These are phyloP conservation scores for Alternaria hordeiaustralica DNA, from an alignment of 2,329 filamentous ascomycete genomes.

Conservation along the genomic window DNA sequence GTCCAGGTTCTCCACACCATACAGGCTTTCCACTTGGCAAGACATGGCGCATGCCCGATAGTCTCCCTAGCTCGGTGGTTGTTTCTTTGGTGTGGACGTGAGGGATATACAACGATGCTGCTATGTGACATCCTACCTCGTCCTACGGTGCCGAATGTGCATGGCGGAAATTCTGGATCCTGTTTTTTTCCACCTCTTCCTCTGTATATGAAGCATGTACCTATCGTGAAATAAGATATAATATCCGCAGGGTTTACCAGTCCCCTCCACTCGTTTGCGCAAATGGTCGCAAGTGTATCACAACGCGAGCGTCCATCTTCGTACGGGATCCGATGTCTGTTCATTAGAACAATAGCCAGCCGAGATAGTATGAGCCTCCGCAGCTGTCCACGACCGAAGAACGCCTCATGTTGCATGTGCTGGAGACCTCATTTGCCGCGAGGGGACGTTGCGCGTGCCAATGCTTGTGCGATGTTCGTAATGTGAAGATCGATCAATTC, in stretches of 20 bases:
- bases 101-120: conserved; percentile 31
- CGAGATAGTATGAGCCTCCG: conserved; percentile 36
- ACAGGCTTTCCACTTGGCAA: neutral
- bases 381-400: conserved; percentile 1
- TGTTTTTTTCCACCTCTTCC: conserved; percentile 4
- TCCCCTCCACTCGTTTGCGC: conserved; percentile 36
- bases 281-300: conserved; percentile 37
- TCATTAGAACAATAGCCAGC: conserved; percentile 39
- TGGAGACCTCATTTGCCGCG: conserved; percentile 22
- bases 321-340: conserved; percentile 30
- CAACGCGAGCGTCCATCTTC: conserved; percentile 9
- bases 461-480: conserved; percentile 34
- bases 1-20: neutral
- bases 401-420: conserved; percentile 6
- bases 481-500: conserved; percentile 34
- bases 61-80: neutral
- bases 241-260: conserved; percentile 32
- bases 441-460: conserved; percentile 37
- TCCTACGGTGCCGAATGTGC: conserved; percentile 22
- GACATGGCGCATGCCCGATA: neutral
- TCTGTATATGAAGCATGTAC: conserved; percentile 19
- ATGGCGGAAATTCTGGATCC: conserved; percentile 21
- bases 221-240: conserved; percentile 34
- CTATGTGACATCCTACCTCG: conserved; percentile 29
- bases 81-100: neutral